Base-by-base conservation (phyloP, 2,329 filamentous ascomycete genomes). In the Colletotrichum sp. region DNA sequence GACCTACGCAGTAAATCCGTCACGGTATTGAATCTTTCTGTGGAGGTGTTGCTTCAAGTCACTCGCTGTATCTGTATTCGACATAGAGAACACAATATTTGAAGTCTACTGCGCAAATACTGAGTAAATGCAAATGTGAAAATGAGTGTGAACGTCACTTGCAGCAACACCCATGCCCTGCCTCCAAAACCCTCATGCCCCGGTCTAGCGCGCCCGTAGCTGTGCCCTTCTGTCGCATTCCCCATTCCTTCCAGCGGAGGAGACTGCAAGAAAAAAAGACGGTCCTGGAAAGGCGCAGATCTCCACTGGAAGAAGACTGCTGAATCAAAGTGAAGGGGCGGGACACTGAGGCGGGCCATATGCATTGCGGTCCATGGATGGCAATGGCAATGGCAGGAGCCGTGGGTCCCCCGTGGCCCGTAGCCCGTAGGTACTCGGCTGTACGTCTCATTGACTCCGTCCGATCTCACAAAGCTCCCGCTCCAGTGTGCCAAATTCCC, bases 401-500 rank as follows among this genome's bases (percentile, higher is more conserved):
- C 26, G 21, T 26, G 55, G 26, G 55, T 30, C 26, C 16, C 26
- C 26, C 15, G 55, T 59, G 18, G 55, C 26, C 44, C 44, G 44
- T 49, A 49, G 55, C 26, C n/a, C 44, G 44, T 52, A 52, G 44
- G 55, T 52, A 57, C 63, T 55, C 68, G 62, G 52, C 60, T 71
- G 68, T 66, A 72, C 62, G 73, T 62, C 73, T 76, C 73, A 68
- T 68, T 55, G 73, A 76, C 49, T 73, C 59, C 70, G 49, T 76
- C 73, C 64, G 70, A 73, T 76, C 70, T 69, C 64, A 52, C 44
- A 73, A 73, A 65, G 39, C 65, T 49, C 60, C 60, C 68, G 36
- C 64, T 57, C 62, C 32, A 52, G 21, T 24, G 60, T 55, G 28
- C 59, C 28, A 26, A 26, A 36, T 16, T 28, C 34, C 57, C 36